phyloP scores from a whole-genome alignment of 73 alveolate genomes.

The Stentor coeruleus region DNA sequence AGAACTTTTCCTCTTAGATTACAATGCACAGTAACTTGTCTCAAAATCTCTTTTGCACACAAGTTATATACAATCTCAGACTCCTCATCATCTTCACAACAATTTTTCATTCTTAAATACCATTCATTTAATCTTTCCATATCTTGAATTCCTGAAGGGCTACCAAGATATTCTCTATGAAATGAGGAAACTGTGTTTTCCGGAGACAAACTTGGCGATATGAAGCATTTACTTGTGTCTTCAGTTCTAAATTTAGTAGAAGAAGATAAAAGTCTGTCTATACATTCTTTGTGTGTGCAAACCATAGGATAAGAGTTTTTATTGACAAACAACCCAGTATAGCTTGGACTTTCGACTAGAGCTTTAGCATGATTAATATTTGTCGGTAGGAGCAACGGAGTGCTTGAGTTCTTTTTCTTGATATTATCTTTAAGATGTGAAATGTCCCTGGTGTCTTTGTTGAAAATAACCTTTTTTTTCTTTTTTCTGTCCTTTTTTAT shows the following conservation, averaged over 20 bases:
- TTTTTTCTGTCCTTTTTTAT: not conserved
- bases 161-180: constrained; percentile 1
- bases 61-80: not conserved
- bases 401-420: not conserved
- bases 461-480: not conserved
- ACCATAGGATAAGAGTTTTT: not conserved
- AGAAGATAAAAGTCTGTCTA: not conserved
- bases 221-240: not conserved
- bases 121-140: not conserved
- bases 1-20: constrained; percentile 4
- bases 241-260: not conserved
- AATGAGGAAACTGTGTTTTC: not conserved
- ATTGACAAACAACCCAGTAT: not conserved
- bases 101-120: not conserved
- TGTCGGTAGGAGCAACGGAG: constrained; percentile 20
- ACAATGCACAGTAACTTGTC: constrained; percentile 20
- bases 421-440: constrained; percentile 12
- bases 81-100: not conserved
- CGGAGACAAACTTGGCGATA: not conserved
- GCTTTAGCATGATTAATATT: not conserved
- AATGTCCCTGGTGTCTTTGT: not conserved
- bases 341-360: not conserved
- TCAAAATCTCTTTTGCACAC: constrained; percentile 1
- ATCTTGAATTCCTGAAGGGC: constrained; percentile 6
- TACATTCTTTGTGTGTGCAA: not conserved